These are phyloP conservation scores for Hanseniaspora lindneri DNA, from an alignment of 805 yeast genomes.

Conservation along the genomic window DNA sequence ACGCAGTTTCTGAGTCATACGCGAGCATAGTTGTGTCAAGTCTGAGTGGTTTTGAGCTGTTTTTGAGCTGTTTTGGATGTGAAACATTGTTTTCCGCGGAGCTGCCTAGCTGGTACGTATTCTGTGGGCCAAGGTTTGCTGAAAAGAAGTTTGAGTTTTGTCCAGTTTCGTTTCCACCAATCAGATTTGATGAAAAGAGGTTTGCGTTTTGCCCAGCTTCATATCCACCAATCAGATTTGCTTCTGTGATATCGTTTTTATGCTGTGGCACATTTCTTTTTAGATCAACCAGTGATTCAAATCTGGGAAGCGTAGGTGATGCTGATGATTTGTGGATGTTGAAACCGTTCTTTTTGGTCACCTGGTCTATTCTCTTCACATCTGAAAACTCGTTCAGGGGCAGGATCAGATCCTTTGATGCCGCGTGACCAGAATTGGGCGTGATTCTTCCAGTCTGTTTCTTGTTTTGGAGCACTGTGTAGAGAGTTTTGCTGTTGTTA, in stretches of 20 bases:
- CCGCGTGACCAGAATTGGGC: not conserved
- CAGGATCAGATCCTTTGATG: not conserved
- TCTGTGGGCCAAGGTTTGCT: too few species aligned
- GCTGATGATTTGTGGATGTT: not conserved
- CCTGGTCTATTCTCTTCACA: not conserved
- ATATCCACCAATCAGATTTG: not conserved
- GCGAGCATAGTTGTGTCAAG: not conserved
- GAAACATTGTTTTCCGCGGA: conserved; percentile 3
- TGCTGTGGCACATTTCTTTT: conserved; percentile 1
- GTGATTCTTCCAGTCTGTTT: conserved; percentile 1
- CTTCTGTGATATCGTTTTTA: conserved; percentile 3
- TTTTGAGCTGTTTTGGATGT: not conserved
- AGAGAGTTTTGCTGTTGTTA: conserved; percentile 9
- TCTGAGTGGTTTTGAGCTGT: not conserved
- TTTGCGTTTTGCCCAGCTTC: not conserved
- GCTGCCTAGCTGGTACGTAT: not conserved
- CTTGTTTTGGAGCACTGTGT: conserved; percentile 8
- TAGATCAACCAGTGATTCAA: not conserved
- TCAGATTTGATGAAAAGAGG: not conserved
- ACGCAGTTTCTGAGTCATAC: conserved; percentile 11
- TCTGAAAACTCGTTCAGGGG: not conserved
- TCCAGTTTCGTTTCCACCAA: not conserved
- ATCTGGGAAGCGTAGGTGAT: conserved; percentile 4
- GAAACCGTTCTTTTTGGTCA: not conserved
- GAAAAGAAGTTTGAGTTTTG: not conserved